A percentile compares a stretch with the other conserved stretches of the same genome.
These are phyloP conservation scores for Hirschioporus abietinus DNA, from an alignment of 768 basidiomycete species.

Conservation along the genomic window DNA sequence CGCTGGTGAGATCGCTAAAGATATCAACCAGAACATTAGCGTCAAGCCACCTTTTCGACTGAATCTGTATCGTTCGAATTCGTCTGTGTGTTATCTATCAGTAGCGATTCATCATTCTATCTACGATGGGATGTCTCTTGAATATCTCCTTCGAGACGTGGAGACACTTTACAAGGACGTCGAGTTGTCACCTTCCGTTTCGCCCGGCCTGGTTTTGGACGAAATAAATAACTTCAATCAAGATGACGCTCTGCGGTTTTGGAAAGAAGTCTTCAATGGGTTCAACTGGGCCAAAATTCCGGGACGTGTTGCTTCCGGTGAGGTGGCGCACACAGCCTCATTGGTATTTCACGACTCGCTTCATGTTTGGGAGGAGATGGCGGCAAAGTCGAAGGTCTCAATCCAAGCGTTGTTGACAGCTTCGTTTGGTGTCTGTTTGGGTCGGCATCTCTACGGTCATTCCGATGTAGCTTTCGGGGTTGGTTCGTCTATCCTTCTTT, in stretches of 20 bases:
- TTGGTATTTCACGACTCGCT: constrained; percentile 15
- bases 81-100: constrained; percentile 10
- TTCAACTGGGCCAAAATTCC: constrained; percentile 18
- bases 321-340: constrained; percentile 1
- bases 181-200: constrained; percentile 11
- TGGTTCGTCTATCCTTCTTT: constrained; percentile 8
- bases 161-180: constrained; percentile 19
- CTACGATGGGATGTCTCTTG: constrained; percentile 28
- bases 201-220: constrained; percentile 20
- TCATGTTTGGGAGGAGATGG: constrained; percentile 16
- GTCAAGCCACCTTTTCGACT: constrained; percentile 17
- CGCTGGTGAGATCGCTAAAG: constrained; percentile 18
- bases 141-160: constrained; percentile 23
- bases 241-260: constrained; percentile 19
- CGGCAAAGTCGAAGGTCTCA: constrained; percentile 23
- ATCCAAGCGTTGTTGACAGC: constrained; percentile 26
- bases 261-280: constrained; percentile 18
- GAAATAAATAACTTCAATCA: constrained; percentile 16
- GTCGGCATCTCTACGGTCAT: constrained; percentile 17
- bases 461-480: constrained; percentile 30
- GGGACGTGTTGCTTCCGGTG: constrained; percentile 8
- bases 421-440: constrained; percentile 25
- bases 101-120: constrained; percentile 30
- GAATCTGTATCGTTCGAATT: constrained; percentile 9
- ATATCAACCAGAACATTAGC: constrained; percentile 21